These are phyloP conservation scores for Posidonia oceanica DNA, from an alignment of 116 monocot genomes.

Conservation along the genomic window DNA sequence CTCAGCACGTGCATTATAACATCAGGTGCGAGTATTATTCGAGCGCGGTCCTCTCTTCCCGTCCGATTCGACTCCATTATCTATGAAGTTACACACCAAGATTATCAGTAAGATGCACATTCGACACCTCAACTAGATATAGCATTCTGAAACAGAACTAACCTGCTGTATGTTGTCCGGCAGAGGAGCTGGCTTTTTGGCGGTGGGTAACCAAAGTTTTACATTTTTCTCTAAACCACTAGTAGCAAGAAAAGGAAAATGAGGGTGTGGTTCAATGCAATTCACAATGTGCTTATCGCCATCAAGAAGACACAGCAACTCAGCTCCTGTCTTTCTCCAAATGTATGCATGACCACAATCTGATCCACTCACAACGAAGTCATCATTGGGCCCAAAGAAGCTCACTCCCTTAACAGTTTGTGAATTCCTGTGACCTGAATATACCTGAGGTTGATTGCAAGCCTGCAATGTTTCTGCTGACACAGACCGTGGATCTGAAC, in stretches of 20 bases:
- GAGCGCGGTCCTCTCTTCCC: constrained; percentile 39
- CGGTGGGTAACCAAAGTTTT: constrained; percentile 14
- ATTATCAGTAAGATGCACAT: background rate
- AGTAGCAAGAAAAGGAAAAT: constrained; percentile 17
- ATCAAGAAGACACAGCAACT: constrained; percentile 12
- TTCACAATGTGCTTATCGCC: constrained; percentile 26
- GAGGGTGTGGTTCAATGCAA: constrained; percentile 27
- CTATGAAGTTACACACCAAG: constrained; percentile 10
- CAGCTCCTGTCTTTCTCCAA: constrained; percentile 20
- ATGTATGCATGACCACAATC: constrained; percentile 25
- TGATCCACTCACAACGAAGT: constrained; percentile 24
- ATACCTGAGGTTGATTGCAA: constrained; percentile 14
- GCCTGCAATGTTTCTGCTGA: constrained; percentile 3
- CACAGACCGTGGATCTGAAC: constrained; percentile 31
- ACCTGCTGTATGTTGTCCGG: constrained; percentile 14
- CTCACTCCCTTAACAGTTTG: constrained; percentile 22
- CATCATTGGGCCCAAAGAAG: constrained; percentile 28
- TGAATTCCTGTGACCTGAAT: constrained; percentile 28
- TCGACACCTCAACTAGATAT: too few species aligned
- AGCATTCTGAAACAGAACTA: background rate
- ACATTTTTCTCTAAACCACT: constrained; percentile 18
- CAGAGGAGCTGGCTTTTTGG: constrained; percentile 7
- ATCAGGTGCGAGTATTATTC: constrained; percentile 41
- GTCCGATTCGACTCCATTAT: constrained; percentile 45
- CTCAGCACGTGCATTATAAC: constrained; percentile 70